Percentiles rank a stretch among this genome's conserved stretches.
phyloP scores from a whole-genome alignment of 352 stramenopile genomes.

The Ophiocytium majus region DNA sequence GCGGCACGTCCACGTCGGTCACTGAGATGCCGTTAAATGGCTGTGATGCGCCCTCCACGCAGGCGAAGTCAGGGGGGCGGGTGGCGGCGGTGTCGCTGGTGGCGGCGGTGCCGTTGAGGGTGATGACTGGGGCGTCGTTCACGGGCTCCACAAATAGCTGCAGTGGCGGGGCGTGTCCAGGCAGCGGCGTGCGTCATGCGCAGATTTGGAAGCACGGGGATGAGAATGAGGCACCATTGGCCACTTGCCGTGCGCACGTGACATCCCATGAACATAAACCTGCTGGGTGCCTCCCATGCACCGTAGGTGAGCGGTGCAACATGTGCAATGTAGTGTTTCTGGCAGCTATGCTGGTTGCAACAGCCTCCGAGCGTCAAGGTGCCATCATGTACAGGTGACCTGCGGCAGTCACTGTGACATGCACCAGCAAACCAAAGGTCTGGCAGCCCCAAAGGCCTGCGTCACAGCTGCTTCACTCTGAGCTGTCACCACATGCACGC shows the following conservation, averaged over 20 bases:
- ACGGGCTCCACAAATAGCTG: slow-evolving; percentile 47
- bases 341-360: background rate
- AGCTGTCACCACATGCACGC: background rate
- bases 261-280: too few species aligned
- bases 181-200: background rate
- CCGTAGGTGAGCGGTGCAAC: too few species aligned
- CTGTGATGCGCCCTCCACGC: slow-evolving; percentile 12
- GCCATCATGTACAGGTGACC: too few species aligned
- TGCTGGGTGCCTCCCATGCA: too few species aligned
- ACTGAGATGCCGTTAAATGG: slow-evolving; percentile 35
- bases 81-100: background rate
- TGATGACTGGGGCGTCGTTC: slow-evolving; percentile 44
- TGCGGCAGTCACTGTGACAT: too few species aligned
- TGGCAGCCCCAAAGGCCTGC: too few species aligned
- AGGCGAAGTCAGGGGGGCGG: background rate
- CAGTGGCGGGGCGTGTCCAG: background rate
- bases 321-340: too few species aligned
- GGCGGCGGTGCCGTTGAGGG: slow-evolving; percentile 12
- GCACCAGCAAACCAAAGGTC: too few species aligned
- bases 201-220: background rate
- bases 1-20: slow-evolving; percentile 38
- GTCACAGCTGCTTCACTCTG: too few species aligned
- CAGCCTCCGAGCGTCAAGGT: too few species aligned
- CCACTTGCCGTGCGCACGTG: too few species aligned
- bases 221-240: too few species aligned